phyloP scores from a whole-genome alignment of 1,284 basidiomycete species.

The Malassezia dermatis region DNA sequence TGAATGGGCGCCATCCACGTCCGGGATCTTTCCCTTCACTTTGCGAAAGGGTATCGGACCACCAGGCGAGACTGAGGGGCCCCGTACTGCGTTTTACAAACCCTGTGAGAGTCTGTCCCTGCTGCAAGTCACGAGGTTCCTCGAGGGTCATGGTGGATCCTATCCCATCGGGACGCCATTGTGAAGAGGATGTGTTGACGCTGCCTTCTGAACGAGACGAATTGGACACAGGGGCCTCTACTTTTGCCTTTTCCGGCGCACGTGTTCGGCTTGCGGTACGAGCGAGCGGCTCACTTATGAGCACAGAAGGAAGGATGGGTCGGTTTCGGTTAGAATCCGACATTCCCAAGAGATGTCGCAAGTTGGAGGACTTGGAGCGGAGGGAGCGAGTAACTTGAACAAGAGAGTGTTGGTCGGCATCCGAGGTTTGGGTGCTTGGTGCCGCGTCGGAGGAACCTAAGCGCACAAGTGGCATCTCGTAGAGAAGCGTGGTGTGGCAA shows the following conservation, averaged over 20 bases:
- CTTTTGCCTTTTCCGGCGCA: not conserved
- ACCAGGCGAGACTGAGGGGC: slow-evolving; percentile 11
- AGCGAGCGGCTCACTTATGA: not conserved
- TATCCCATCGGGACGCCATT: not conserved
- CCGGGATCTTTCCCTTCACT: slow-evolving; percentile 5
- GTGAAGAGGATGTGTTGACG: not conserved
- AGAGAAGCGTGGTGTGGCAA: not conserved
- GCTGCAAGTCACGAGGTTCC: not conserved
- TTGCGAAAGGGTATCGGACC: slow-evolving; percentile 5
- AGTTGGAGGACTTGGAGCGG: not conserved
- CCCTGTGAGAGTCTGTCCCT: not conserved
- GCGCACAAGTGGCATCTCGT: not conserved
- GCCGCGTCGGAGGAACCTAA: not conserved
- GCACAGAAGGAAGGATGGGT: not conserved
- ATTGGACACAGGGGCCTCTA: not conserved
- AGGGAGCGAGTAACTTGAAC: not conserved
- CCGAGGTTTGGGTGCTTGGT: not conserved
- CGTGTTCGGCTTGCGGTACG: not conserved
- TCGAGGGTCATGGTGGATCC: not conserved
- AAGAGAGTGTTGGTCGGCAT: not conserved
- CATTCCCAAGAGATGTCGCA: not conserved
- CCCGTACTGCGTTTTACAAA: slow-evolving; percentile 17
- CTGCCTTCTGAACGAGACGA: not conserved
- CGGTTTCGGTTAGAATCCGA: not conserved
- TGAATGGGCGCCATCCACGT: slow-evolving; percentile 45